Conservation (phyloP, 1,284 basidiomycete species). For the Coriolopsis trogii region DNA sequence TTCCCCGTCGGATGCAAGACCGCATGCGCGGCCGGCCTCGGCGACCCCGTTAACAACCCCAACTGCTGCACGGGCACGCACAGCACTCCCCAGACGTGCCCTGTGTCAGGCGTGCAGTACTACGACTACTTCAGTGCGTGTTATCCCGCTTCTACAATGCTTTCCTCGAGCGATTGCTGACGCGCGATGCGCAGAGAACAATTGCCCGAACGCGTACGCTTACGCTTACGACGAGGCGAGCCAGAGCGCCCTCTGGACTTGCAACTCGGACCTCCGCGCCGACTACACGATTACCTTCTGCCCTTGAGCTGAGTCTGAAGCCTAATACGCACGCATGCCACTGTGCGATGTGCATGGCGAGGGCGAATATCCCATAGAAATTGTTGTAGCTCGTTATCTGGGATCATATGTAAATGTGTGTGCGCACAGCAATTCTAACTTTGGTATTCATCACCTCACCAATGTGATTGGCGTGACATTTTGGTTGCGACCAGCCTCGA, state of each 20-base stretch:
- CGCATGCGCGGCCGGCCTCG: constrained; percentile 42
- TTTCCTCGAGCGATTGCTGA: not conserved
- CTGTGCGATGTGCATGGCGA: too few species aligned
- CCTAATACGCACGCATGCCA: too few species aligned
- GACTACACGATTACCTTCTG: constrained; percentile 55
- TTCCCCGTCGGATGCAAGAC: constrained; percentile 46
- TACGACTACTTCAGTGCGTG: constrained; percentile 50
- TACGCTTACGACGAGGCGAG: constrained; percentile 54
- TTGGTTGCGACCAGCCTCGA: too few species aligned
- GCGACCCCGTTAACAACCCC: constrained; percentile 38
- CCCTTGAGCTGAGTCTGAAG: constrained; percentile 27
- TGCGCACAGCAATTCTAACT: too few species aligned
- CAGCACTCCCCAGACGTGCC: constrained; percentile 45
- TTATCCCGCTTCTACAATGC: not conserved
- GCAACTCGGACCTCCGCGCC: constrained; percentile 36
- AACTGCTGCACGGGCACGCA: constrained; percentile 47
- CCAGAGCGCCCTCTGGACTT: constrained; percentile 49
- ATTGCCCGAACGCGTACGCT: constrained; percentile 49
- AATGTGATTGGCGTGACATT: too few species aligned
- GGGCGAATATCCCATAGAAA: too few species aligned
- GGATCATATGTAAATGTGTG: too few species aligned
- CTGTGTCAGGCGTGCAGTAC: constrained; percentile 40
- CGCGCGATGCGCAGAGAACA: constrained; percentile 34
- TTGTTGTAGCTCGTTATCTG: too few species aligned
- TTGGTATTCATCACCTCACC: too few species aligned